Evolutionary conservation across 2,329 filamentous ascomycete species (phyloP).

Genomic region (Alternaria ethzedia): DNA sequence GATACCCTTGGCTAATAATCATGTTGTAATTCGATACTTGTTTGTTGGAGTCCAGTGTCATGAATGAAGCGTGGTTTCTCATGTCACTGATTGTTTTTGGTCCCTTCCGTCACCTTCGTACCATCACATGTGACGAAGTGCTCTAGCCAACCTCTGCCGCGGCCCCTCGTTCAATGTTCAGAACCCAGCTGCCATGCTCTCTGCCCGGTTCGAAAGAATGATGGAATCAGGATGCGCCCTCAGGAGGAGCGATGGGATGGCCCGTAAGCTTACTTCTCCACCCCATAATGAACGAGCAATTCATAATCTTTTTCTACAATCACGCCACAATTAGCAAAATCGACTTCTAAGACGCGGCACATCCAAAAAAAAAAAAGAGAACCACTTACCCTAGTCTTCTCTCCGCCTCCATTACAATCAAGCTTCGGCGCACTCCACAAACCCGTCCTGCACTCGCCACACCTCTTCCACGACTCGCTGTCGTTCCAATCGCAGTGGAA

Average conservation of each 20-base stretch:
- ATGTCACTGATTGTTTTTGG: neutral
- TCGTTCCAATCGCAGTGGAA: conserved; percentile 22
- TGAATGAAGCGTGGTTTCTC: neutral
- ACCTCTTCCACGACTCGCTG: conserved; percentile 14
- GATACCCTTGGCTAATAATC: neutral
- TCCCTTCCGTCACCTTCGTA: neutral
- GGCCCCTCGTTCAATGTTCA: neutral
- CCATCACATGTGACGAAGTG: neutral
- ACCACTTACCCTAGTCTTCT: neutral
- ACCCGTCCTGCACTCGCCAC: conserved; percentile 25
- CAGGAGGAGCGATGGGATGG: neutral
- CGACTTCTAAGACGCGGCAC: neutral
- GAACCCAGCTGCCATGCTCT: neutral
- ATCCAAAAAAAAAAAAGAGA: neutral
- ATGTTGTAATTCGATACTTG: neutral
- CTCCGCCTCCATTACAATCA: neutral
- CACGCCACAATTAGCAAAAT: neutral
- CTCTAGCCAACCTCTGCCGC: neutral
- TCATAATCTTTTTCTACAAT: conserved; percentile 13
- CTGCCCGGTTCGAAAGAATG: neutral
- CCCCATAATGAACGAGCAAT: conserved; percentile 20
- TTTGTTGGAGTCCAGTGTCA: neutral
- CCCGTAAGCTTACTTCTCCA: conserved; percentile 1
- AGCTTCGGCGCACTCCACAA: conserved; percentile 5
- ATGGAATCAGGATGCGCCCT: neutral